Evolutionary conservation across 2,329 filamentous ascomycete genomes (phyloP).

Genomic region (Calonectria crousiana): DNA sequence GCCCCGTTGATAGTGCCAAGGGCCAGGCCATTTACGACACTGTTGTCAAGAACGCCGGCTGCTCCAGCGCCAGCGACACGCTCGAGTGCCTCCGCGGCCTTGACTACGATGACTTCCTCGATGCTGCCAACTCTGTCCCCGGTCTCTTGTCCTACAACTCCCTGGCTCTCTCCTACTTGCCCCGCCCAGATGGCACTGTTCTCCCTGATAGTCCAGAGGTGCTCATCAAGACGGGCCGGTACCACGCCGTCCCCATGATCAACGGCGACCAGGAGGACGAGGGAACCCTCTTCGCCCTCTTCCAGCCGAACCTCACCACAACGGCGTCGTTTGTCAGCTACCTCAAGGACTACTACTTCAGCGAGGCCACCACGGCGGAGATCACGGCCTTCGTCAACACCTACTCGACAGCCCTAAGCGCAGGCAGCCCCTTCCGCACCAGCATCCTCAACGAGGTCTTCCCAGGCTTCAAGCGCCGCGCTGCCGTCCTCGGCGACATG

Average conservation of each 20-base stretch:
- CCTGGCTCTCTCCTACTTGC: slow-evolving; percentile 79
- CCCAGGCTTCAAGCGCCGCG: slow-evolving; percentile 81
- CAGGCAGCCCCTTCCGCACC: slow-evolving; percentile 81
- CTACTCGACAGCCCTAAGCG: slow-evolving; percentile 67
- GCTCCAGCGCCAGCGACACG: slow-evolving; percentile 66
- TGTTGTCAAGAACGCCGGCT: slow-evolving; percentile 72
- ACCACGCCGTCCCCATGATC: slow-evolving; percentile 63
- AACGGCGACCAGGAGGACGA: slow-evolving; percentile 85
- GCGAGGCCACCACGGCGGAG: slow-evolving; percentile 61
- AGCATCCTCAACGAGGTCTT: slow-evolving; percentile 77
- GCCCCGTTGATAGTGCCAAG: slow-evolving; percentile 74
- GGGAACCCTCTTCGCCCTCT: slow-evolving; percentile 79
- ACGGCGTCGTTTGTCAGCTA: slow-evolving; percentile 71
- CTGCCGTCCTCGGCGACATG: slow-evolving; percentile 81
- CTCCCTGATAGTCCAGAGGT: slow-evolving; percentile 74
- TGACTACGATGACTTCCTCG: slow-evolving; percentile 70
- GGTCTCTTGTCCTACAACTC: slow-evolving; percentile 75
- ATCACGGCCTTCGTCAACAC: slow-evolving; percentile 69
- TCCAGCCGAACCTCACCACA: slow-evolving; percentile 76
- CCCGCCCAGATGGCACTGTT: slow-evolving; percentile 76
- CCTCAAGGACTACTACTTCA: slow-evolving; percentile 71
- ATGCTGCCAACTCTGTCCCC: slow-evolving; percentile 78
- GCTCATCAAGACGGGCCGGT: slow-evolving; percentile 63
- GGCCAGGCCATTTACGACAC: slow-evolving; percentile 74
- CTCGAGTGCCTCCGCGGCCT: slow-evolving; percentile 74